Conservation (phyloP, 2,329 filamentous ascomycete genomes). For the Beauveria sp. region DNA sequence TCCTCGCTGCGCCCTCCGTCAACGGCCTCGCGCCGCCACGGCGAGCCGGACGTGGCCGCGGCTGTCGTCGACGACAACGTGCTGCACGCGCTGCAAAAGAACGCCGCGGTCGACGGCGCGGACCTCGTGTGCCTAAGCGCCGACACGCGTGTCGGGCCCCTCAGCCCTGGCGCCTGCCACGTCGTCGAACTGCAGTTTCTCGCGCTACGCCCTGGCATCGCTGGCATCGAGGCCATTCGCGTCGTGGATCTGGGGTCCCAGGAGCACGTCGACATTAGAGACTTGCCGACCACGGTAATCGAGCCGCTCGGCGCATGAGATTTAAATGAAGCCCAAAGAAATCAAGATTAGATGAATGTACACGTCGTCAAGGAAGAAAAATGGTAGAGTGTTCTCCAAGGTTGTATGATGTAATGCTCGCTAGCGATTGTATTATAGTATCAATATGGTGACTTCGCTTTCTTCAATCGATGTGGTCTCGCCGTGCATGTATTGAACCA, state of each 20-base stretch:
- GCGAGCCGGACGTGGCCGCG: conserved; percentile 44
- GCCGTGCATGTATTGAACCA: background rate
- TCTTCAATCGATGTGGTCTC: background rate
- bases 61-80: conserved; percentile 66
- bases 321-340: background rate
- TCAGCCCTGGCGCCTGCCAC: conserved; percentile 66
- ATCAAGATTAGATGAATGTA: background rate
- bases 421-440: background rate
- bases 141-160: conserved; percentile 64
- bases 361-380: background rate
- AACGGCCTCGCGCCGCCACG: conserved; percentile 30
- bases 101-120: conserved; percentile 52
- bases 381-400: background rate
- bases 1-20: conserved; percentile 43
- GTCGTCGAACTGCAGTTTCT: conserved; percentile 66
- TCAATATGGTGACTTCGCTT: background rate
- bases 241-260: conserved; percentile 67
- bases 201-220: conserved; percentile 57
- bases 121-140: conserved; percentile 70
- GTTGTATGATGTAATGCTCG: background rate
- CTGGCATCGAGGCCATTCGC: conserved; percentile 63
- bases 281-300: conserved; percentile 63
- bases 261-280: conserved; percentile 69
- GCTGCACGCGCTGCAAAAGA: conserved; percentile 63
- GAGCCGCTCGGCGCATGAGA: conserved; percentile 21